Conservation (phyloP, 2,329 filamentous ascomycete species). For the Cladosporium austrohemisphaericum region DNA sequence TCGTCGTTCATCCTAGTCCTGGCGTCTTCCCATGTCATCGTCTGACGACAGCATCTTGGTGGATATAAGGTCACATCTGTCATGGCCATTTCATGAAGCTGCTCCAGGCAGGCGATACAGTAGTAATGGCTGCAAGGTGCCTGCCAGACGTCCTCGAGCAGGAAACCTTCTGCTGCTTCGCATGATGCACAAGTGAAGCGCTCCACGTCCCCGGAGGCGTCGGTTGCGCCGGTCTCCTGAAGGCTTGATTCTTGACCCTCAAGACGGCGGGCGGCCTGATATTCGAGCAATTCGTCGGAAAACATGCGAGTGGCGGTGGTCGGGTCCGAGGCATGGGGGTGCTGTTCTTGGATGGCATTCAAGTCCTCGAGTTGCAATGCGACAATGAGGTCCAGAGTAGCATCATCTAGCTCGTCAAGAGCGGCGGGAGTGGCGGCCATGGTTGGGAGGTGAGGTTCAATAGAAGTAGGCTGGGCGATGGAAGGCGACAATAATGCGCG, state of each 20-base stretch:
- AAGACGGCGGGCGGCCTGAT: conserved; percentile 19
- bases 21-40: conserved; percentile 38
- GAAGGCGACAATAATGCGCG: no score
- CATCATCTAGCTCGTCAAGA: conserved; percentile 10
- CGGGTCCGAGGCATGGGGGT: conserved; percentile 17
- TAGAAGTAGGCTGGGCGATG: no score
- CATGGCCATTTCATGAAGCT: conserved; percentile 44
- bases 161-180: conserved; percentile 19
- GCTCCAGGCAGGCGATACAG: conserved; percentile 47
- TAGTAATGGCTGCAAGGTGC: conserved; percentile 46
- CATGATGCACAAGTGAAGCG: conserved; percentile 16
- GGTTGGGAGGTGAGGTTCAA: background rate
- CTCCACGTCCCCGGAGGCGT: background rate
- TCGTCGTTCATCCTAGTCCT: conserved; percentile 35
- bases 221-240: background rate
- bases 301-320: conserved; percentile 24
- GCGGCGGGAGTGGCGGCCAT: conserved; percentile 11
- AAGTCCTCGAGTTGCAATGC: conserved; percentile 18
- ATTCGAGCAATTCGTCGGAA: conserved; percentile 22
- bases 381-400: conserved; percentile 11
- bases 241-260: conserved; percentile 18
- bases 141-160: conserved; percentile 22
- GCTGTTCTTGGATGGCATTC: conserved; percentile 13
- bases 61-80: conserved; percentile 53
- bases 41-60: conserved; percentile 49